Evolutionary conservation across 257 asterid genomes (phyloP).

Genomic region (Perilla frutescens): DNA sequence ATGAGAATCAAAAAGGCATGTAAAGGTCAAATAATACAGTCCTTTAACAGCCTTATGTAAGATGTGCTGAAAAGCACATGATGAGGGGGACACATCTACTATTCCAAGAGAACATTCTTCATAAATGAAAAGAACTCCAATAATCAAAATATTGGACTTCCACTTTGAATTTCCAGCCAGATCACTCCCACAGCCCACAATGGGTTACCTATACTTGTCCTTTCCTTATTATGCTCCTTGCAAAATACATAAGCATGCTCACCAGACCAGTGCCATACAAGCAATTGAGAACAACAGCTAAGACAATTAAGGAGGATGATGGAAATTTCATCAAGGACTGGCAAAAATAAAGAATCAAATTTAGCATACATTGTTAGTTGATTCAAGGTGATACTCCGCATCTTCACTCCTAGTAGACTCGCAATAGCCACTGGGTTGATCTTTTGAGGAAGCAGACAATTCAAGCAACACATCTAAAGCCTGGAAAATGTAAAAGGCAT

Average conservation of each 20-base stretch:
- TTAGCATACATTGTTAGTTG: constrained; percentile 56
- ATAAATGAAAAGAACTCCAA: neutral
- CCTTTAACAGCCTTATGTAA: constrained; percentile 8
- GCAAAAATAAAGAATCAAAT: constrained; percentile 28
- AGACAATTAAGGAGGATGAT: neutral
- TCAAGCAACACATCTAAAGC: constrained; percentile 80
- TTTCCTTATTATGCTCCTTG: constrained; percentile 16
- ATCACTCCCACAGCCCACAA: neutral
- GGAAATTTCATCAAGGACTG: constrained; percentile 19
- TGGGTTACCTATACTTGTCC: constrained; percentile 16
- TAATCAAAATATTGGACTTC: neutral
- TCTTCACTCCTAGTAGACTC: constrained; percentile 50
- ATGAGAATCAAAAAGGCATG: constrained; percentile 11
- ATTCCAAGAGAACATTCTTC: neutral
- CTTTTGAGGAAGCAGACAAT: constrained; percentile 63
- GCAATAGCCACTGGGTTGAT: constrained; percentile 42
- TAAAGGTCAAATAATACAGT: neutral
- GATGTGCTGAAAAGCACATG: neutral
- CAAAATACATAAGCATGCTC: constrained; percentile 22
- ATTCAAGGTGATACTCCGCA: constrained; percentile 46
- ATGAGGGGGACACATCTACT: neutral
- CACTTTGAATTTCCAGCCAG: constrained; percentile 14
- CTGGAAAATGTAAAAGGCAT: constrained; percentile 48
- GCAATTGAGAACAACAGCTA: constrained; percentile 14
- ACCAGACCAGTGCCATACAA: neutral